Evolutionary conservation across 2,329 filamentous ascomycete species (phyloP).

Genomic region (Clonostachys sp.): DNA sequence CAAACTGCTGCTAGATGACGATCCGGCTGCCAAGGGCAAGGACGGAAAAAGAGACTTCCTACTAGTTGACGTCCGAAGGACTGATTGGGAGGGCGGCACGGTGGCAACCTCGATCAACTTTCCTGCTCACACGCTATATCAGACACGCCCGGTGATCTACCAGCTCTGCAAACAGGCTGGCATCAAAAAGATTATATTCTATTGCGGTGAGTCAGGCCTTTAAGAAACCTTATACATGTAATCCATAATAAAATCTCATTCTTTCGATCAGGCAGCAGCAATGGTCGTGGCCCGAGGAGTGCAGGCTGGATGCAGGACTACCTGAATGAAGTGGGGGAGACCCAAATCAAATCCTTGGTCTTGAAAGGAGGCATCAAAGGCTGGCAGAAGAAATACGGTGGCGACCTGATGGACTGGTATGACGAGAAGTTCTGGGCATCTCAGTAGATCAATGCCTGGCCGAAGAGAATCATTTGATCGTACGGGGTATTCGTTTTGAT

Average conservation of each 20-base stretch:
- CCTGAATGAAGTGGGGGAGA: conserved; percentile 31
- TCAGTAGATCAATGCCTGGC: background rate
- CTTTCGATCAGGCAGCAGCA: conserved; percentile 40
- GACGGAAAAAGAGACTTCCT: conserved; percentile 23
- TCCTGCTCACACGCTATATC: conserved; percentile 39
- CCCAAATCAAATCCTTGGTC: conserved; percentile 39
- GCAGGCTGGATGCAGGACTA: conserved; percentile 52
- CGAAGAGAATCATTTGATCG: background rate
- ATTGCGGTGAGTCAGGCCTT: conserved; percentile 31
- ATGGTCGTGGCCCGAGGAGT: conserved; percentile 47
- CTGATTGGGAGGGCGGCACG: conserved; percentile 46
- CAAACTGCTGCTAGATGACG: conserved; percentile 30
- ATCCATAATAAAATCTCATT: background rate
- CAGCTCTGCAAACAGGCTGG: conserved; percentile 33
- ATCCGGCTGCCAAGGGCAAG: conserved; percentile 12
- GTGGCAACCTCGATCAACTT: conserved; percentile 49
- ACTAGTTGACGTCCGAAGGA: conserved; percentile 36
- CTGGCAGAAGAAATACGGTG: conserved; percentile 40
- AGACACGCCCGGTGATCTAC: conserved; percentile 34
- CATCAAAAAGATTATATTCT: conserved; percentile 36
- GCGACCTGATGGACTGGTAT: conserved; percentile 41
- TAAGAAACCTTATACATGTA: background rate
- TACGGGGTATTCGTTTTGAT: background rate
- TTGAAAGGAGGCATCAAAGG: conserved; percentile 48
- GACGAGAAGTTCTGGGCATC: conserved; percentile 25